Evolutionary conservation across 768 basidiomycete genomes (phyloP).

Genomic region (Psilocybe cubensis): DNA sequence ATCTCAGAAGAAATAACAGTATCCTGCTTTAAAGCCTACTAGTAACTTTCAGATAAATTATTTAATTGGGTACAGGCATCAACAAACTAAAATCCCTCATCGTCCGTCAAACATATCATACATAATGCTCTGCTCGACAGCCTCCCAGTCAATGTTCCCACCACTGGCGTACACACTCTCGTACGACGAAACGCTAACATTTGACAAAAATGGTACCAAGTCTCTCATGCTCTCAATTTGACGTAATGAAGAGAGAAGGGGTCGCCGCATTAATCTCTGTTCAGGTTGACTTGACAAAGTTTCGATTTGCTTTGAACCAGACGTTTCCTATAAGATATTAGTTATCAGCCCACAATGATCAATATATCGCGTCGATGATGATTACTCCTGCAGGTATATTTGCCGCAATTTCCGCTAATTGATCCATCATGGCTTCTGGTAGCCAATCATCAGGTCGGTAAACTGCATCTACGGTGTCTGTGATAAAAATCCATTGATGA

Average conservation of each 20-base stretch:
- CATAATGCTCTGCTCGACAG: constrained; percentile 79
- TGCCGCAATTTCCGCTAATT: constrained; percentile 81
- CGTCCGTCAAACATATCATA: constrained; percentile 91
- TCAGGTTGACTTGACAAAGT: constrained; percentile 35
- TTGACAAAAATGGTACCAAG: constrained; percentile 88
- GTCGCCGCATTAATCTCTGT: constrained; percentile 65
- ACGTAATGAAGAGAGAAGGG: constrained; percentile 67
- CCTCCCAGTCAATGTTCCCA: constrained; percentile 87
- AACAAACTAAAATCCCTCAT: constrained; percentile 26
- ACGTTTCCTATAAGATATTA: constrained; percentile 29
- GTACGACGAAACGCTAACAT: constrained; percentile 86
- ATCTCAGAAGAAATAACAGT: background rate
- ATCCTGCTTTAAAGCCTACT: constrained; percentile 3
- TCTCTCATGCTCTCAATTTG: constrained; percentile 86
- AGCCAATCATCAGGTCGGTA: constrained; percentile 84
- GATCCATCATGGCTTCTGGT: constrained; percentile 90
- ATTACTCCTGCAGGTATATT: constrained; percentile 56
- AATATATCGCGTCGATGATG: too few species aligned
- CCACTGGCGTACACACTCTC: constrained; percentile 88
- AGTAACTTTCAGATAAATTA: background rate
- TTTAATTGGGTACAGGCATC: constrained; percentile 8
- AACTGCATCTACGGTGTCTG: constrained; percentile 95
- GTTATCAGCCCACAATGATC: too few species aligned
- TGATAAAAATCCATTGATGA: constrained; percentile 99
- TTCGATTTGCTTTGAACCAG: constrained; percentile 26